These are phyloP conservation scores for Cytidiella melzeri DNA, from an alignment of 768 basidiomycete genomes.

Conservation along the genomic window DNA sequence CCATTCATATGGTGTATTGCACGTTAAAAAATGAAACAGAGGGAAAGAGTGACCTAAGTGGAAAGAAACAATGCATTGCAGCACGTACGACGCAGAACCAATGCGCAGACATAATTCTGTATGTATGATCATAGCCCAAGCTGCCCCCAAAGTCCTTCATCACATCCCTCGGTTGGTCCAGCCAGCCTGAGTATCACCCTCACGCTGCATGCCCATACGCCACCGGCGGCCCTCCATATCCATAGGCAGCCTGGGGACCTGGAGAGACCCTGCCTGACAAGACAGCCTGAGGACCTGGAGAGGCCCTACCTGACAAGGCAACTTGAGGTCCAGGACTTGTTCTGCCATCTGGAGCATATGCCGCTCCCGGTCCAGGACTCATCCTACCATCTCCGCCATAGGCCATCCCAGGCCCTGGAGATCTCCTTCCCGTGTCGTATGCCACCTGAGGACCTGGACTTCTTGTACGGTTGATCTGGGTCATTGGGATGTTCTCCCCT, in stretches of 20 bases:
- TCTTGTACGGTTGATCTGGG: slow-evolving; percentile 9
- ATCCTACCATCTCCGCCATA: slow-evolving; percentile 5
- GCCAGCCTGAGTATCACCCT: slow-evolving; percentile 11
- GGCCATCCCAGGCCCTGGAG: slow-evolving; percentile 9
- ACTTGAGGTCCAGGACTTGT: slow-evolving; percentile 8
- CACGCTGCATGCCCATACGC: neutral
- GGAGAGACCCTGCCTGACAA: slow-evolving; percentile 6
- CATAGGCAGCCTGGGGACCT: slow-evolving; percentile 13
- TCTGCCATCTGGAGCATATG: slow-evolving; percentile 5
- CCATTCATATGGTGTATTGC: neutral
- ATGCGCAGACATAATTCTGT: neutral
- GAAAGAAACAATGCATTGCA: neutral
- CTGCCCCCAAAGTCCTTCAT: neutral
- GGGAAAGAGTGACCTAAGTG: neutral
- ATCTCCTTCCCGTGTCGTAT: slow-evolving; percentile 3
- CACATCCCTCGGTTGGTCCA: slow-evolving; percentile 9
- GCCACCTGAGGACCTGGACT: slow-evolving; percentile 11
- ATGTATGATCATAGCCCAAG: neutral
- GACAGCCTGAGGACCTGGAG: slow-evolving; percentile 10
- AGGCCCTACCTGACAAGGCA: slow-evolving; percentile 6
- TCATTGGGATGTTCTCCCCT: slow-evolving; percentile 8
- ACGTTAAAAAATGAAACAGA: neutral
- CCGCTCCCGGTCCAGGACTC: slow-evolving; percentile 12
- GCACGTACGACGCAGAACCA: neutral
- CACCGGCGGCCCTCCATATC: slow-evolving; percentile 7